Conservation (phyloP, 768 basidiomycete species). For the Boletus pseudo-olivaceus region DNA sequence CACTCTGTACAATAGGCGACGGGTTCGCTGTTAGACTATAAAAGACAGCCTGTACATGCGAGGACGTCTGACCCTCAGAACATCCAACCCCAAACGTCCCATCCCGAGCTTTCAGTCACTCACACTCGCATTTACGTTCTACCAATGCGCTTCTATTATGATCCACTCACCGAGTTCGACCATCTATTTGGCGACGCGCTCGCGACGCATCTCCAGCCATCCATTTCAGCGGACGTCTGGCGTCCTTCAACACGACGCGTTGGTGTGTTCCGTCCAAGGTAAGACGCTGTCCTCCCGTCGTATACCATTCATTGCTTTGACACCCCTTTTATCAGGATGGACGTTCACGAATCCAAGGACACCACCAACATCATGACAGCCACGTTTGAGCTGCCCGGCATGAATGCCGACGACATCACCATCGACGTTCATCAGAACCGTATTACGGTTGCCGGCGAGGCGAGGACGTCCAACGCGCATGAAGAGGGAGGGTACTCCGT, state of each 20-base stretch:
- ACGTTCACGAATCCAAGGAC: slow-evolving; percentile 34
- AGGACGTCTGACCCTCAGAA: neutral
- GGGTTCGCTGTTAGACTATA: neutral
- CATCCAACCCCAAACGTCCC: neutral
- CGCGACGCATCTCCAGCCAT: neutral
- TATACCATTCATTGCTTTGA: no score
- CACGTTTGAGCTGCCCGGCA: slow-evolving; percentile 51
- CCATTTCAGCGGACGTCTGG: neutral
- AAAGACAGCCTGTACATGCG: neutral
- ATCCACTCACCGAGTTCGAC: neutral
- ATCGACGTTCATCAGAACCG: slow-evolving; percentile 45
- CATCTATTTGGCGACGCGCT: neutral
- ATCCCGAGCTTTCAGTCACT: neutral
- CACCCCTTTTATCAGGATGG: no score
- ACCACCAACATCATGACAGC: slow-evolving; percentile 20
- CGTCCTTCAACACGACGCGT: neutral
- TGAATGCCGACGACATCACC: slow-evolving; percentile 46
- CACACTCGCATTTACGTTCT: neutral
- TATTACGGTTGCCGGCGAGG: slow-evolving; percentile 46
- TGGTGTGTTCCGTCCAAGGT: no score
- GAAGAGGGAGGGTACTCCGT: slow-evolving; percentile 29
- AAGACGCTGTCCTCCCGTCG: no score
- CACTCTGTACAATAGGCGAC: neutral
- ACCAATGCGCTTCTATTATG: neutral
- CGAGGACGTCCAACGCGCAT: slow-evolving; percentile 29